Evolutionary conservation across 176 grass and related monocot genomes (phyloP).

Genomic region (Miscanthus lutarioriparius): DNA sequence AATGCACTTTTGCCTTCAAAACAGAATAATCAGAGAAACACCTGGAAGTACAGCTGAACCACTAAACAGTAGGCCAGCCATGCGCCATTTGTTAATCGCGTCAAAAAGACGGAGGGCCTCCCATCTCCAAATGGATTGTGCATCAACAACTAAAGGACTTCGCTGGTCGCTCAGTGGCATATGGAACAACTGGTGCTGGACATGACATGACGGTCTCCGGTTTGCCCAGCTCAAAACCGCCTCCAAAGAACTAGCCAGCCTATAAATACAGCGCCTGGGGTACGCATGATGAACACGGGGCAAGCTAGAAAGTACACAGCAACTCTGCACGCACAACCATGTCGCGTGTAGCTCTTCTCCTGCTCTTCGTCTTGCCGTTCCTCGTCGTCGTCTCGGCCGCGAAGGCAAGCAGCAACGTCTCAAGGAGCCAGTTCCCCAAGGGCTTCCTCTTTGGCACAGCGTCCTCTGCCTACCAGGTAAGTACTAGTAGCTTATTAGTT

Average conservation of each 20-base stretch:
- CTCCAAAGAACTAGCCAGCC: neutral
- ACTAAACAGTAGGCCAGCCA: neutral
- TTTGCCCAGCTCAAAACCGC: neutral
- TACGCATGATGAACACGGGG: neutral
- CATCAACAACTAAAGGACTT: neutral
- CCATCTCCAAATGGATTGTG: neutral
- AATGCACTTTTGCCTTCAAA: constrained; percentile 1
- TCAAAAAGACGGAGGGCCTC: neutral
- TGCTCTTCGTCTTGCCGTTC: neutral
- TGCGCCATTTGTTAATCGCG: neutral
- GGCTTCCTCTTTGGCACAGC: constrained; percentile 78
- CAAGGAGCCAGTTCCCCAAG: constrained; percentile 50
- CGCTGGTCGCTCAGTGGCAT: neutral
- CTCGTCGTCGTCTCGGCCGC: neutral
- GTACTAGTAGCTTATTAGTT: neutral
- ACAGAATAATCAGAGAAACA: neutral
- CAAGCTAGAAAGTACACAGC: neutral
- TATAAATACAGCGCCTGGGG: constrained; percentile 20
- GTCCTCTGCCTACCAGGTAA: constrained; percentile 79
- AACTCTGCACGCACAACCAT: constrained; percentile 23
- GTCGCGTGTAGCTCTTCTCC: neutral
- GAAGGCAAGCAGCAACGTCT: neutral
- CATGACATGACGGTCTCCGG: neutral
- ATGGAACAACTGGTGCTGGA: neutral
- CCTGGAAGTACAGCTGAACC: constrained; percentile 25